These are phyloP conservation scores for Lichtheimia hyalospora DNA, from an alignment of 371 early-diverging fungal genomes.

Conservation along the genomic window DNA sequence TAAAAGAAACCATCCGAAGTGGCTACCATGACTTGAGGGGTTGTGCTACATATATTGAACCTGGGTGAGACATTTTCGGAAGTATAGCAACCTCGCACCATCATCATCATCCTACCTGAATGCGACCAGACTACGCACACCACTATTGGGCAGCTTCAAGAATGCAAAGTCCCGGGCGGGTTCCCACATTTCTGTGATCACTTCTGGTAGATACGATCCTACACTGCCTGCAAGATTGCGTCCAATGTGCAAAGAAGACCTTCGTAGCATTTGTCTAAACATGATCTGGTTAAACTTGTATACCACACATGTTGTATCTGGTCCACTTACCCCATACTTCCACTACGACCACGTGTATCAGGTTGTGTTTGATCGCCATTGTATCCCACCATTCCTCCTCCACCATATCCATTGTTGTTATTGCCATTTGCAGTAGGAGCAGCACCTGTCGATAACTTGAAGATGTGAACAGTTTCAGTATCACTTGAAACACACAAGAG, in stretches of 20 bases:
- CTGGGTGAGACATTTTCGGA: too few species aligned
- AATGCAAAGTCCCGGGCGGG: slow-evolving; percentile 93
- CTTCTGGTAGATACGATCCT: slow-evolving; percentile 83
- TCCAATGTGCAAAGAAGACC: slow-evolving; percentile 60
- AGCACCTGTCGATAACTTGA: slow-evolving; percentile 57
- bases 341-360: slow-evolving; percentile 12
- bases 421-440: slow-evolving; percentile 5
- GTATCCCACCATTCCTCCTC: slow-evolving; percentile 2
- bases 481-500: slow-evolving; percentile 89
- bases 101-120: slow-evolving; percentile 50
- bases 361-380: not conserved
- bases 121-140: slow-evolving; percentile 81
- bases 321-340: slow-evolving; percentile 19
- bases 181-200: slow-evolving; percentile 92
- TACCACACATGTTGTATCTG: not conserved
- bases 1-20: slow-evolving; percentile 92
- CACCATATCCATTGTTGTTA: slow-evolving; percentile 3
- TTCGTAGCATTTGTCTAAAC: slow-evolving; percentile 48
- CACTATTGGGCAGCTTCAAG: slow-evolving; percentile 82
- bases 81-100: too few species aligned
- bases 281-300: not conserved
- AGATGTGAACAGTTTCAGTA: slow-evolving; percentile 97
- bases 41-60: slow-evolving; percentile 41
- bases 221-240: slow-evolving; percentile 43
- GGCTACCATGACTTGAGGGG: slow-evolving; percentile 87